Evolutionary conservation across 192 early-diverging fungal species (phyloP), one percentile per base, ranked within the genome.

Genomic region (Chytriomyces sp.): DNA sequence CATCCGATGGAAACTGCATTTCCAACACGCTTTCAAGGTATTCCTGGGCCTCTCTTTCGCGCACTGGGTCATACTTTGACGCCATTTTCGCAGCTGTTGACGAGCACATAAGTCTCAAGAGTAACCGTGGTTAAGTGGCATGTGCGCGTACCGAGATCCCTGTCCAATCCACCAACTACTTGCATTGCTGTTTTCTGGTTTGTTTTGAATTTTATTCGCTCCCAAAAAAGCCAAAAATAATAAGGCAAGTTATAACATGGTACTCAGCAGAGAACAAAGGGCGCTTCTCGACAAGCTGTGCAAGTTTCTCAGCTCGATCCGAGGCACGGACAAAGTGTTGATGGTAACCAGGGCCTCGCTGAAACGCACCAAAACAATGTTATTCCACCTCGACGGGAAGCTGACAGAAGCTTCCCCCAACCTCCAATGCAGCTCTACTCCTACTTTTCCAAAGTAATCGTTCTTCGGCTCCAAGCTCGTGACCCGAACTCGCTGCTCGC

Each of bases 391-490:
- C 64, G 13, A 20, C 64, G 13, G 43, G 26, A 44, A 16, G 46
- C 18, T 69, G 9, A 18, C 10, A 46, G 75, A 71, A 47, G 16
- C 46, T 9, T 13, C 20, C 46, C 45, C 46, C n/a, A 16, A 28
- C 28, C n/a, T 69, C 67, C 43, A 69, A 65, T 26, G 53, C 53
- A 96, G 96, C 86, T 95, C 49, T 84, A 95, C 50, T 94, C 96
- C 87, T 99, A 97, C 82, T 89, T 89, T 80, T 94, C 94, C 61
- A 97, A 97, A 85, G 89, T 99, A 66, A 68, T 97, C 6, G 89
- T 94, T 60, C 95, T 94, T 93, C 85, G 87, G 66, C 83, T 92
- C 53, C 85, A 90, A 69, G 85, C 86, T 80, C 81, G 82, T 23
- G 84, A 88, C 26, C 80, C 82, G 26, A 84, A 84, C 44, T 88